phyloP scores from a whole-genome alignment of 2,329 filamentous ascomycete species.

The Malbranchea zuffiana region DNA sequence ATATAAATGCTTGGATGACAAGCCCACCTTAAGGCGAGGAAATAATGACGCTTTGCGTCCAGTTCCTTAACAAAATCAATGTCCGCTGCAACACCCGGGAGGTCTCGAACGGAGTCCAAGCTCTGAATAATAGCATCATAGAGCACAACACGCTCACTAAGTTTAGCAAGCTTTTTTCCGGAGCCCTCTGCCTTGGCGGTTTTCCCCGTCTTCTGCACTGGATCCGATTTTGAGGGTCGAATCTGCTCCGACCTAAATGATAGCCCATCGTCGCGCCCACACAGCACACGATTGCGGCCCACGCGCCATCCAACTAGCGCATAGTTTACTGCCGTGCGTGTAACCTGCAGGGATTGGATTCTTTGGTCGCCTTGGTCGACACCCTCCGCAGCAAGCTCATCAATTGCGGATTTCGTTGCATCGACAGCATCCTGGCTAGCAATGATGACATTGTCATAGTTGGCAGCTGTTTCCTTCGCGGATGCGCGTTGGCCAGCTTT shows the following conservation, averaged over 20 bases:
- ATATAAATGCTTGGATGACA: too few relatives aligned
- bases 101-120: conserved; percentile 75
- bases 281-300: conserved; percentile 79
- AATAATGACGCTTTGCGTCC: conserved; percentile 70
- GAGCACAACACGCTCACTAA: conserved; percentile 77
- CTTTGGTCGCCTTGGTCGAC: conserved; percentile 71
- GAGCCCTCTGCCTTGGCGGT: conserved; percentile 52
- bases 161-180: conserved; percentile 63
- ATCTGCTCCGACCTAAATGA: conserved; percentile 37
- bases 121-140: conserved; percentile 89
- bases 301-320: conserved; percentile 91
- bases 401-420: conserved; percentile 83
- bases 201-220: conserved; percentile 40
- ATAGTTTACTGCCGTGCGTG: conserved; percentile 86
- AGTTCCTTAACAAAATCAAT: conserved; percentile 63
- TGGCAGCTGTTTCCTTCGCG: conserved; percentile 59
- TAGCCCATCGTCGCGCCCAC: conserved; percentile 71
- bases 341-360: conserved; percentile 88
- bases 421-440: conserved; percentile 90
- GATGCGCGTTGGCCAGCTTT: conserved; percentile 30
- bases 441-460: conserved; percentile 83
- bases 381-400: conserved; percentile 75
- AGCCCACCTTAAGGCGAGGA: conserved; percentile 69
- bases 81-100: conserved; percentile 83
- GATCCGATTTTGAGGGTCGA: conserved; percentile 40